Conservation (phyloP, 2,329 filamentous ascomycete species). For the Neofusicoccum sp. region DNA sequence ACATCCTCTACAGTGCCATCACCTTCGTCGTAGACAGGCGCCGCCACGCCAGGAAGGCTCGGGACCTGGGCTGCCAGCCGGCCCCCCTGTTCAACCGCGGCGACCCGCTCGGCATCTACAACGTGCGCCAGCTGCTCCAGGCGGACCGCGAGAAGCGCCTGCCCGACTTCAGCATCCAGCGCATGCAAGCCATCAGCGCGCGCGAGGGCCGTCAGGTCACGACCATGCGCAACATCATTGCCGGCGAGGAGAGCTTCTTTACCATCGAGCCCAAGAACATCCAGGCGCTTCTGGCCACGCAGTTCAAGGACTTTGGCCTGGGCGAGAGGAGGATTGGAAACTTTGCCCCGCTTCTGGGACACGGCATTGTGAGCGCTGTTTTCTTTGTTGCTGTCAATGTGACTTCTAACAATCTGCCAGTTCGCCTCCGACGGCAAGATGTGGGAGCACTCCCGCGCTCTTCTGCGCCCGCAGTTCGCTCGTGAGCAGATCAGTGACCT, state of each 20-base stretch:
- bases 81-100: constrained; percentile 50
- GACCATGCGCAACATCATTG: constrained; percentile 39
- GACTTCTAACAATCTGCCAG: constrained; percentile 1
- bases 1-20: constrained; percentile 38
- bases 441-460: constrained; percentile 45
- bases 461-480: constrained; percentile 58
- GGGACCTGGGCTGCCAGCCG: constrained; percentile 49
- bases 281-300: constrained; percentile 48
- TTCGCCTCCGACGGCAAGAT: constrained; percentile 51
- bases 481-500: constrained; percentile 57
- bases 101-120: constrained; percentile 56
- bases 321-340: constrained; percentile 35
- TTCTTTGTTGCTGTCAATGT: constrained; percentile 25
- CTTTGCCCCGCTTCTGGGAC: constrained; percentile 47
- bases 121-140: constrained; percentile 45
- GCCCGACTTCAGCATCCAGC: constrained; percentile 35
- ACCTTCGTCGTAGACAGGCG: constrained; percentile 36
- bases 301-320: constrained; percentile 52
- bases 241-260: constrained; percentile 43
- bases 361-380: constrained; percentile 35
- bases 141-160: constrained; percentile 38
- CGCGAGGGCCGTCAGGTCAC: constrained; percentile 30
- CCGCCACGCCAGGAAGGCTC: constrained; percentile 40
- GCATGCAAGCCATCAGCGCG: constrained; percentile 29
- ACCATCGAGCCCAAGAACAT: constrained; percentile 53